phyloP scores from a whole-genome alignment of 345 rosid genomes.

The Nephelium lappaceum region DNA sequence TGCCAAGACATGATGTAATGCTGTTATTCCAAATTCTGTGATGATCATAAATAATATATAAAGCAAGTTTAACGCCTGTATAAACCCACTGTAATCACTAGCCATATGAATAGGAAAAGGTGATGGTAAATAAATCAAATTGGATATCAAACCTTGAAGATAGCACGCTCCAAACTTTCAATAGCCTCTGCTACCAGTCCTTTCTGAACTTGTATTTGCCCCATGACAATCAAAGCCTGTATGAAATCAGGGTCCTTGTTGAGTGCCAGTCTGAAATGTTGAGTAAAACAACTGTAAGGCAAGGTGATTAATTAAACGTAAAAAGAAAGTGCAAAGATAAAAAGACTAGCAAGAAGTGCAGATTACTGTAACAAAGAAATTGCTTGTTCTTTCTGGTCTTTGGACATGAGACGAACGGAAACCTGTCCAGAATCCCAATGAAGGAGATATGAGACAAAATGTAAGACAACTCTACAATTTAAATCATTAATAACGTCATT shows the following conservation, averaged over 20 bases:
- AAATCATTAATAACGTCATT: slow-evolving; percentile 16
- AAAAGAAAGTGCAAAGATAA: not conserved
- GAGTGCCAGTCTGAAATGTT: slow-evolving; percentile 61
- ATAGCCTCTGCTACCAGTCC: slow-evolving; percentile 59
- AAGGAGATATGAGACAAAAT: slow-evolving; percentile 23
- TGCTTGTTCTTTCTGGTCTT: slow-evolving; percentile 56
- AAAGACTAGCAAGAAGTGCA: not conserved
- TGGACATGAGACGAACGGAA: slow-evolving; percentile 58
- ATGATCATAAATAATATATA: not conserved
- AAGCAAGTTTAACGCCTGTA: not conserved
- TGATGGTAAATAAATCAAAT: not conserved
- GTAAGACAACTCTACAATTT: slow-evolving; percentile 7
- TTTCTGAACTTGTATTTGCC: slow-evolving; percentile 67
- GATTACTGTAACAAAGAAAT: slow-evolving; percentile 60
- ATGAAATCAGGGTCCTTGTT: slow-evolving; percentile 71
- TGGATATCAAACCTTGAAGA: slow-evolving; percentile 56
- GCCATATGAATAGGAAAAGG: not conserved
- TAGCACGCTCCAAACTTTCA: slow-evolving; percentile 66
- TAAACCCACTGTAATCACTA: not conserved
- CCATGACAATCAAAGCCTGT: slow-evolving; percentile 63
- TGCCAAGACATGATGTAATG: not conserved
- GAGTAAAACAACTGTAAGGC: not conserved
- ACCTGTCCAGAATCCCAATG: slow-evolving; percentile 45
- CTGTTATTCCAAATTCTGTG: slow-evolving; percentile 1
- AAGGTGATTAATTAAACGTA: not conserved